Evolutionary conservation across 2,329 filamentous ascomycete genomes (phyloP).

Genomic region (Monosporascus sp.): DNA sequence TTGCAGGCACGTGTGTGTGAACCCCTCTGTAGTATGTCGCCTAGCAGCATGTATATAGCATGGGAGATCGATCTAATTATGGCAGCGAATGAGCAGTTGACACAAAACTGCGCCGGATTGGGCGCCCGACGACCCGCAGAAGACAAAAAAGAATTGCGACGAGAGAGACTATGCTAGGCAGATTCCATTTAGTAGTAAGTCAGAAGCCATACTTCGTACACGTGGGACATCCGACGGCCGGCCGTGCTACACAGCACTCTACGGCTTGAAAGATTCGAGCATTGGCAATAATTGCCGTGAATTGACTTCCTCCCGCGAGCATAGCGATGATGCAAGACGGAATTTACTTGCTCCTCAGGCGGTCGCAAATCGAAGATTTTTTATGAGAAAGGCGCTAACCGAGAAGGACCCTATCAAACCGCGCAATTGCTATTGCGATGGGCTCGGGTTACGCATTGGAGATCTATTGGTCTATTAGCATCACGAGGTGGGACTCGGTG

Average conservation of each 20-base stretch:
- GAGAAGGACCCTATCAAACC: background rate
- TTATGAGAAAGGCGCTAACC: background rate
- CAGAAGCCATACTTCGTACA: background rate
- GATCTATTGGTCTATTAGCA: background rate
- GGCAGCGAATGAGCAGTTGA: slow-evolving; percentile 25
- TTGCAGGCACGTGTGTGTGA: slow-evolving; percentile 22
- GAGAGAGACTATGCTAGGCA: background rate
- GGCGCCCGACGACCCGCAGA: slow-evolving; percentile 24
- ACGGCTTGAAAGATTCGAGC: background rate
- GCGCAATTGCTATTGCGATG: background rate
- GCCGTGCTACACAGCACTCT: background rate
- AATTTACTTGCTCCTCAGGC: too few species aligned
- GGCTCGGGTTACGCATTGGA: background rate
- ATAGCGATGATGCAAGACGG: too few species aligned
- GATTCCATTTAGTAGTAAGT: background rate
- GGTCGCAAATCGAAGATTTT: background rate
- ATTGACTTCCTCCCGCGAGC: background rate
- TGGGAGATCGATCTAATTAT: slow-evolving; percentile 23
- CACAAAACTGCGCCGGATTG: slow-evolving; percentile 24
- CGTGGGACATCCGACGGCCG: background rate
- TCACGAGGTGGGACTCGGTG: background rate
- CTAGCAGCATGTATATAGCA: slow-evolving; percentile 21
- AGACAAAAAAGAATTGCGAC: slow-evolving; percentile 11
- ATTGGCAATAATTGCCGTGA: background rate
- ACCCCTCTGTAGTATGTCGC: slow-evolving; percentile 14